phyloP scores from a whole-genome alignment of 139 green algal genomes.

The Choricystis sp. region DNA sequence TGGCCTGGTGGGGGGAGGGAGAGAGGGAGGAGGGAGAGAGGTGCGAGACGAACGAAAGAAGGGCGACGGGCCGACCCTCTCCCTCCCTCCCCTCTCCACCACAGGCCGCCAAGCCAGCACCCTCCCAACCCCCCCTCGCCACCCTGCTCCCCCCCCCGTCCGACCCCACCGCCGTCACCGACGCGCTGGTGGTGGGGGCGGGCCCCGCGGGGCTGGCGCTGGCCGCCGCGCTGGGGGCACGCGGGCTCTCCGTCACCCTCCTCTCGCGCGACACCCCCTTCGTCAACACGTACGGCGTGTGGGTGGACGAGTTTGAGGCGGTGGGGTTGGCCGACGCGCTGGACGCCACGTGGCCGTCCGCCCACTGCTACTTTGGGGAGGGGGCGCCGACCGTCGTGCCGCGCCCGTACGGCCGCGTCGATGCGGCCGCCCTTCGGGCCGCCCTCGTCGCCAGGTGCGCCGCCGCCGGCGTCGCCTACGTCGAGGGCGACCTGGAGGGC shows the following conservation, averaged over 20 bases:
- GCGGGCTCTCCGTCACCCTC: not conserved
- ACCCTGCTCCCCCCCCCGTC: not conserved
- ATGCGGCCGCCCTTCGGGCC: conserved; percentile 61
- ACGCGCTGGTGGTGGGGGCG: not conserved
- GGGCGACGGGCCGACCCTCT: not conserved
- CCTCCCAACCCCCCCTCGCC: not conserved
- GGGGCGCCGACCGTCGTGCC: conserved; percentile 42
- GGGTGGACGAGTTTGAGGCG: conserved; percentile 90
- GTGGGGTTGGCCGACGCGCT: conserved; percentile 79
- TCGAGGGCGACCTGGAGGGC: conserved; percentile 37
- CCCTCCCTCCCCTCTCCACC: no score
- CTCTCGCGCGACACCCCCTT: not conserved
- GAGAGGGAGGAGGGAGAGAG: not conserved
- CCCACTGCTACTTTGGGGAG: conserved; percentile 70
- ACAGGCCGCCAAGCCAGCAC: not conserved
- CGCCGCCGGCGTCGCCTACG: conserved; percentile 42
- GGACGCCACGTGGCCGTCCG: conserved; percentile 66
- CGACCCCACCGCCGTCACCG: no score
- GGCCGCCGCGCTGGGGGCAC: not conserved
- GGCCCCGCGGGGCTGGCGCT: not conserved
- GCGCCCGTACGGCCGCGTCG: conserved; percentile 78
- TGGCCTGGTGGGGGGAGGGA: not conserved
- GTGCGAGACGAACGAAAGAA: not conserved
- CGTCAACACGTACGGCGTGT: conserved; percentile 97
- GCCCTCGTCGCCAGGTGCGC: conserved; percentile 30